Evolutionary conservation across 352 stramenopile species (phyloP).

Genomic region (Pythium insidiosum): DNA sequence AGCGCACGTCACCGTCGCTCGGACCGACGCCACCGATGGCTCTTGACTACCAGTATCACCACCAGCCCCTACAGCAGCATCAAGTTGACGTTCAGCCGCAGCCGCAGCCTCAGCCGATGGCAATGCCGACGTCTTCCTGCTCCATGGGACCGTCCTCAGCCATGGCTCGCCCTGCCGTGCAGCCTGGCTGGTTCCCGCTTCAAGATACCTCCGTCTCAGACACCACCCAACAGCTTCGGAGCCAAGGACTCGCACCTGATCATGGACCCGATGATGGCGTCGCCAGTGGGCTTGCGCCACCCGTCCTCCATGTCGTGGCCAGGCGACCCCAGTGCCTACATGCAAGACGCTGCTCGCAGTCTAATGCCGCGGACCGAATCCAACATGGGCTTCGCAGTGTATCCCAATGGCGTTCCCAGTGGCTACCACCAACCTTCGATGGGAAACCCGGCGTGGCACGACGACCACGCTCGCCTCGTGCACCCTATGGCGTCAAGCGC

Average conservation of each 20-base stretch:
- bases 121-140: too few species aligned
- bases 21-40: too few species aligned
- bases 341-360: neutral
- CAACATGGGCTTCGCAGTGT: too few species aligned
- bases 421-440: neutral
- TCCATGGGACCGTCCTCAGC: too few species aligned
- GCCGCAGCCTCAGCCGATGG: too few species aligned
- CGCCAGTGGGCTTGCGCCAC: neutral
- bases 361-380: too few species aligned
- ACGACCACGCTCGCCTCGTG: neutral
- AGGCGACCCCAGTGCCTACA: neutral
- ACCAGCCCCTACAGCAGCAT: too few species aligned
- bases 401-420: neutral
- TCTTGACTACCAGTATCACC: too few species aligned
- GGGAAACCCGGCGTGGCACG: neutral
- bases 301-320: slow-evolving; percentile 1
- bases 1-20: too few species aligned
- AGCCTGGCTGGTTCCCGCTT: slow-evolving; percentile 51
- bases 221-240: slow-evolving; percentile 1
- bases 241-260: too few species aligned
- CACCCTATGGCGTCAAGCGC: neutral
- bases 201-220: slow-evolving; percentile 16
- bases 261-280: slow-evolving; percentile 4
- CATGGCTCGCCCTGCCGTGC: slow-evolving; percentile 12
- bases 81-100: too few species aligned